Conservation (phyloP, 2,329 filamentous ascomycete species). For the Aspergillus phoenicis region DNA sequence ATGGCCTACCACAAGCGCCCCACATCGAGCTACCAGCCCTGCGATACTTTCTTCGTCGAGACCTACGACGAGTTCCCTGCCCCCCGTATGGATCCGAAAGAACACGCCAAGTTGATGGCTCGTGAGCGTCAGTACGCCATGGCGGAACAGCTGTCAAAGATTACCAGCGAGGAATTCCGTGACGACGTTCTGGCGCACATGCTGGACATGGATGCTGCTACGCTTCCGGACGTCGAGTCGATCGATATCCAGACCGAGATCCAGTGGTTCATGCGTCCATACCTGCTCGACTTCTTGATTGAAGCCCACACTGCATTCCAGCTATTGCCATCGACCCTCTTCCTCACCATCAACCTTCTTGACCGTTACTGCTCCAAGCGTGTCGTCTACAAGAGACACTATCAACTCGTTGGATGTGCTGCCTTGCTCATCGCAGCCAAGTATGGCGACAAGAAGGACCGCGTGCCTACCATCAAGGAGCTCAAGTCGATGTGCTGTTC, state of each 20-base stretch:
- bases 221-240: slow-evolving; percentile 90
- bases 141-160: slow-evolving; percentile 81
- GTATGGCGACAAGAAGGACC: slow-evolving; percentile 98
- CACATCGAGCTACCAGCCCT: slow-evolving; percentile 61
- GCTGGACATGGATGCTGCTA: slow-evolving; percentile 93
- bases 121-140: slow-evolving; percentile 85
- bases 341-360: slow-evolving; percentile 93
- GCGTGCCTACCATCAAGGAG: slow-evolving; percentile 95
- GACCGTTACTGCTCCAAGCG: slow-evolving; percentile 97
- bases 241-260: slow-evolving; percentile 99
- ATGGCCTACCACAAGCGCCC: slow-evolving; percentile 60
- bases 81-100: slow-evolving; percentile 66
- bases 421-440: slow-evolving; percentile 95
- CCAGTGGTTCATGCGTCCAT: slow-evolving; percentile 99
- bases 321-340: slow-evolving; percentile 89
- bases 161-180: slow-evolving; percentile 86
- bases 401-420: slow-evolving; percentile 95
- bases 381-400: slow-evolving; percentile 98
- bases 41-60: slow-evolving; percentile 70
- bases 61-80: slow-evolving; percentile 54
- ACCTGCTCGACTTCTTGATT: slow-evolving; percentile 95
- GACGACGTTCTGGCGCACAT: slow-evolving; percentile 94
- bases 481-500: slow-evolving; percentile 99
- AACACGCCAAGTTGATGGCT: slow-evolving; percentile 76
- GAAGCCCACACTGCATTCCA: slow-evolving; percentile 96